These are phyloP conservation scores for Rosa multiflora DNA, from an alignment of 306 rosid species.

Conservation along the genomic window DNA sequence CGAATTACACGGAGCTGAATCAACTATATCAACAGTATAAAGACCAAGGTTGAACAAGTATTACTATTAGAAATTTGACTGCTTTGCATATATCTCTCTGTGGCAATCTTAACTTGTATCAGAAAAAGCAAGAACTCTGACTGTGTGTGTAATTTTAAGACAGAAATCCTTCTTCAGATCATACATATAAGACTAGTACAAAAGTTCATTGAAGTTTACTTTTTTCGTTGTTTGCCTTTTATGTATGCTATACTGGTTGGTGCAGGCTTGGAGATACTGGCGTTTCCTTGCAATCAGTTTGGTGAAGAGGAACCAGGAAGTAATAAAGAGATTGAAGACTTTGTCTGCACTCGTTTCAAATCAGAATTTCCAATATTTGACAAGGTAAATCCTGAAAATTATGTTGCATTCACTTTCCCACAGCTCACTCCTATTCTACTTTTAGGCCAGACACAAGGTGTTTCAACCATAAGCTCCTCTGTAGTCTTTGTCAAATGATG, in stretches of 20 bases:
- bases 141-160: background rate
- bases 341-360: conserved; percentile 35
- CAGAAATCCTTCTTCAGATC: background rate
- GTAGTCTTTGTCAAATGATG: background rate
- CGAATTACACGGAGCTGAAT: conserved; percentile 81
- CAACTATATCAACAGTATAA: conserved; percentile 68
- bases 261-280: conserved; percentile 77
- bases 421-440: background rate
- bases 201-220: background rate
- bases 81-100: background rate
- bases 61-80: background rate
- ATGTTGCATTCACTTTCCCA: conserved; percentile 11
- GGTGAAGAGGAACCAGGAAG: conserved; percentile 85
- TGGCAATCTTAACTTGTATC: background rate
- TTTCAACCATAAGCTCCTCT: background rate
- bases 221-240: background rate
- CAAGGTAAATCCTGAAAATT: conserved; percentile 13
- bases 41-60: conserved; percentile 49
- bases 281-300: conserved; percentile 88
- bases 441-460: background rate
- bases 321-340: conserved; percentile 68
- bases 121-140: background rate
- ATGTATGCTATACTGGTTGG: background rate
- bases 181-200: background rate
- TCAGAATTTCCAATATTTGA: conserved; percentile 22